Conservation (phyloP, 1,284 basidiomycete genomes). For the Sphaerobolus stellatus region DNA sequence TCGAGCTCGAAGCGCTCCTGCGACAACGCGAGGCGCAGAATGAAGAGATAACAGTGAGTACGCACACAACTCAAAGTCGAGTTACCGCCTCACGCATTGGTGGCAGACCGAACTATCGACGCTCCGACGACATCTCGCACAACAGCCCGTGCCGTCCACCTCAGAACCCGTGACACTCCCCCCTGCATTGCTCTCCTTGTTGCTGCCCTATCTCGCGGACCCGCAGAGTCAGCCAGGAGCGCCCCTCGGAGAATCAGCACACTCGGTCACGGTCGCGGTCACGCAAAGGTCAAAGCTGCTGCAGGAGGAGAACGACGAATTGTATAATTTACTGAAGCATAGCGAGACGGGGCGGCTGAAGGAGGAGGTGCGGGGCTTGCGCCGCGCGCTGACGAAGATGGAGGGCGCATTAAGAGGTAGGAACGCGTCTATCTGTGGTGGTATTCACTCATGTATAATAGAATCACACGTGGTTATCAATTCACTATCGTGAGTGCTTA, state of each 20-base stretch:
- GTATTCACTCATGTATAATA: constrained; percentile 30
- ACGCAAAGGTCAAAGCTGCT: constrained; percentile 66
- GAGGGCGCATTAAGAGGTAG: constrained; percentile 72
- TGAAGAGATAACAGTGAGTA: constrained; percentile 62
- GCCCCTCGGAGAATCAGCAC: constrained; percentile 32
- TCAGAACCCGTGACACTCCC: constrained; percentile 66
- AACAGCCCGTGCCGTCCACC: constrained; percentile 55
- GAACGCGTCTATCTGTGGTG: constrained; percentile 26
- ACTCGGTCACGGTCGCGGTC: constrained; percentile 66
- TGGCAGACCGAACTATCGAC: constrained; percentile 69
- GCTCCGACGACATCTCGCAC: constrained; percentile 59
- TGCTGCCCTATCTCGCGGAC: constrained; percentile 61
- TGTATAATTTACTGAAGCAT: constrained; percentile 67
- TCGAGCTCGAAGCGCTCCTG: constrained; percentile 73
- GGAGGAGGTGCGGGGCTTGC: constrained; percentile 71
- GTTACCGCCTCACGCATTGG: constrained; percentile 19
- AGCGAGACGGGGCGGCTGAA: constrained; percentile 73
- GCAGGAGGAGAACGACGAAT: constrained; percentile 80
- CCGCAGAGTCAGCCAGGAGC: constrained; percentile 34
- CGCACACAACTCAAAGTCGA: constrained; percentile 12
- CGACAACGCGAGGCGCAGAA: constrained; percentile 70
- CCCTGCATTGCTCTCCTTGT: constrained; percentile 60
- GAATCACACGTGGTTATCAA: constrained; percentile 72
- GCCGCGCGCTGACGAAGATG: constrained; percentile 61
- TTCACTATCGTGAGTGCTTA: constrained; percentile 62